Base-by-base conservation (phyloP, 805 yeast genomes). In the Saccharomycopsis microspora region DNA sequence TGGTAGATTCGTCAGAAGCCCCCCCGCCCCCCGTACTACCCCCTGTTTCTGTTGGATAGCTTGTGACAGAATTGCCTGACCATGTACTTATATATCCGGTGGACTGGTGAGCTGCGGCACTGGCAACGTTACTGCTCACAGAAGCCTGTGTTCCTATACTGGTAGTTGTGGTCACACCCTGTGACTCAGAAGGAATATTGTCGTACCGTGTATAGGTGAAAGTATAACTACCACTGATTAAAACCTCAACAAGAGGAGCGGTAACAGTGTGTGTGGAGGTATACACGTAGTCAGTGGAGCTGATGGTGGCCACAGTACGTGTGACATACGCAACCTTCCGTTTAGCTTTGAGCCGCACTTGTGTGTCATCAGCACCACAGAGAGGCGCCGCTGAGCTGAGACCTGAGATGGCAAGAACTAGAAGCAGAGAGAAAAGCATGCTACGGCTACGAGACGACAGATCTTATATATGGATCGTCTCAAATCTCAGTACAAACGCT, bases 171-270 rank as follows among this genome's bases (percentile, higher is more conserved):
- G 51, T 46, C 30, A 36, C 39, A 40, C 47, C 32, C 19, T 42
- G 42, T 39, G 50, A 38, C 53, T 72, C 65, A 6, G 39, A 19
- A 1, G 48, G 34, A 38, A 33, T 37, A 9, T 30, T 38, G 34
- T 65, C 59, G 7, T 69, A 63, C 46, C 67, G 58, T 30, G 81
- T 76, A 50, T 59, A 57, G 10, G 80, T 75, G 54, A 67, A 73
- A 37, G 77, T 71, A 39, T 64, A 72, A 43, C 76, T 78, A 56
- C 72, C 67, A 46, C 54, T 51, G 44, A 76, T 68, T 40, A 74
- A 64, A 11, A 76, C 61, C 53, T 74, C 72, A 37, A 76, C 80
- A 19, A 78, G 70, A 30, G 80, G 79, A 50, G 73, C 64, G 54
- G 66, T 64, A 19, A 71, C 62, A 9, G 78, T 73, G 29, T 72